Evolutionary conservation across 495 filamentous ascomycete genomes (phyloP).

Genomic region (Tuber umbilicatum): DNA sequence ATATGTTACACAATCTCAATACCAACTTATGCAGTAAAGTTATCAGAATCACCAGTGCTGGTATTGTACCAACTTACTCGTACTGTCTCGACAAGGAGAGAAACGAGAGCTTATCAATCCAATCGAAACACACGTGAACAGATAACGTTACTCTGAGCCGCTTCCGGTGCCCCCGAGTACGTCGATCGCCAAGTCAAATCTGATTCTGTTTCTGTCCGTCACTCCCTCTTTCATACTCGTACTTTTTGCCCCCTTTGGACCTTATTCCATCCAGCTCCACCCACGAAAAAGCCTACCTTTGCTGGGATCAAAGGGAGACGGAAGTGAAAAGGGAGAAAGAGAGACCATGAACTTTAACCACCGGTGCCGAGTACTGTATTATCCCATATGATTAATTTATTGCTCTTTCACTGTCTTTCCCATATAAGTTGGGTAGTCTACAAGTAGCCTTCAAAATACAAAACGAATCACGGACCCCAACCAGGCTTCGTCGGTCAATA

Average conservation of each 20-base stretch:
- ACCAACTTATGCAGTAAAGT: too few relatives aligned
- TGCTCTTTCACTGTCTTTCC: background rate
- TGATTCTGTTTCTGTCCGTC: background rate
- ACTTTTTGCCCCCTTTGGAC: background rate
- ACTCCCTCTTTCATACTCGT: too few relatives aligned
- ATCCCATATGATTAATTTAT: background rate
- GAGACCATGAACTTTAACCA: background rate
- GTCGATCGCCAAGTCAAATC: background rate
- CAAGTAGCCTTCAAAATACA: background rate
- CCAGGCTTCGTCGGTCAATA: background rate
- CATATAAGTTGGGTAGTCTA: background rate
- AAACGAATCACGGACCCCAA: background rate
- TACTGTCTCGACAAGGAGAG: background rate
- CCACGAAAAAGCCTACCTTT: background rate
- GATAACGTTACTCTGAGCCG: background rate
- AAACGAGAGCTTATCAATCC: background rate
- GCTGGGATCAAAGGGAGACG: background rate
- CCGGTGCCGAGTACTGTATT: background rate
- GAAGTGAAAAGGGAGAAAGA: background rate
- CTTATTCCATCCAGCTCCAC: background rate
- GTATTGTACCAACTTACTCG: too few relatives aligned
- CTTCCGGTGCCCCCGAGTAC: background rate
- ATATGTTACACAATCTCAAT: background rate
- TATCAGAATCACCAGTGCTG: too few relatives aligned
- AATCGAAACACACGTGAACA: background rate